A percentile compares a stretch with the other conserved stretches of the same genome.
Evolutionary conservation across 2,329 filamentous ascomycete genomes (phyloP).

Genomic region (Scleromitrula shiraiana): DNA sequence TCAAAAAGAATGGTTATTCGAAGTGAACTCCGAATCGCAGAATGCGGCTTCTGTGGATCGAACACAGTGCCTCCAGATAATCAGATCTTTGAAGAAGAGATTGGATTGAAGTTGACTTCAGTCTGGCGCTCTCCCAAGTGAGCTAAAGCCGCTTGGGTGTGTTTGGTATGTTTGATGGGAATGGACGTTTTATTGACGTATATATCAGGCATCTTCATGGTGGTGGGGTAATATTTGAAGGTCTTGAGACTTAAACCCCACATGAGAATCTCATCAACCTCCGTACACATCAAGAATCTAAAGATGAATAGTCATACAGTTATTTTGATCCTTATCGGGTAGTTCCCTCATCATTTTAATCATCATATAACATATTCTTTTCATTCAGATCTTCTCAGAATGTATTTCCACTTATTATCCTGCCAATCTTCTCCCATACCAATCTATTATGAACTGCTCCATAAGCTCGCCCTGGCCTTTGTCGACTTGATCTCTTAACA

Average conservation of each 20-base stretch:
- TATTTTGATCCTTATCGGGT: no score
- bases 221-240: no score
- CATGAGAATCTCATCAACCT: no score
- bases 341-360: no score
- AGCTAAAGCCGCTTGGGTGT: conserved; percentile 2
- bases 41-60: conserved; percentile 10
- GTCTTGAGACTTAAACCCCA: no score
- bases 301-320: no score
- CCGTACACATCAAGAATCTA: no score
- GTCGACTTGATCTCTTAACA: not conserved
- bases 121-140: conserved; percentile 10
- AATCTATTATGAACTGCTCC: not conserved
- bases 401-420: not conserved
- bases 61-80: conserved; percentile 7
- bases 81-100: not conserved
- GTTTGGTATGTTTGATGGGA: not conserved
- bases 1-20: not conserved
- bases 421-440: not conserved
- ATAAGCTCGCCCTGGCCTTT: not conserved
- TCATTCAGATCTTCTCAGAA: no score
- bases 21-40: not conserved
- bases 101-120: conserved; percentile 1
- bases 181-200: not conserved
- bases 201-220: no score
- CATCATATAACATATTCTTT: no score